Evolutionary conservation across 192 early-diverging fungal species (phyloP).

Genomic region (Podila horticola): DNA sequence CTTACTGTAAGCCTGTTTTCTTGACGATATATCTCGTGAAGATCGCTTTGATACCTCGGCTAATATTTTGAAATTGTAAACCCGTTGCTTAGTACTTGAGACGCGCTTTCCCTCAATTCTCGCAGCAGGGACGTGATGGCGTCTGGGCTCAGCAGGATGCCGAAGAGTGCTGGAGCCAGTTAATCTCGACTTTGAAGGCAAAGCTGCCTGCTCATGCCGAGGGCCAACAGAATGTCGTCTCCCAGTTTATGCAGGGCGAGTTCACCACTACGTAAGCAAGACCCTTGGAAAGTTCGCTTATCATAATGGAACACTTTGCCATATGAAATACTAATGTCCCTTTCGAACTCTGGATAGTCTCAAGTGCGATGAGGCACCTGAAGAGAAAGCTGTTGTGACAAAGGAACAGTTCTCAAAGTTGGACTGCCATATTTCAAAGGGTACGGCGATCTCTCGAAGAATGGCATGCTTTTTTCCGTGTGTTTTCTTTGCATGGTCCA

Average conservation of each 20-base stretch:
- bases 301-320: neutral
- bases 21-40: neutral
- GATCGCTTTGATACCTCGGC: neutral
- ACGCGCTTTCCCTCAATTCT: constrained; percentile 87
- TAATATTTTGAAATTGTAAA: neutral
- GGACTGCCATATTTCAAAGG: constrained; percentile 69
- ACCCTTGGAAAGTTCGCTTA: neutral
- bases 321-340: too few relatives aligned
- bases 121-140: constrained; percentile 76
- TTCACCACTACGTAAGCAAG: constrained; percentile 58
- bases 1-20: constrained; percentile 62
- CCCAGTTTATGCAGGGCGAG: constrained; percentile 82
- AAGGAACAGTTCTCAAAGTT: constrained; percentile 85
- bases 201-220: constrained; percentile 50
- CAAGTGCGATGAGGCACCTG: constrained; percentile 82
- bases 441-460: constrained; percentile 23
- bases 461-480: neutral
- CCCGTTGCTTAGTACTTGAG: constrained; percentile 66
- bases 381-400: constrained; percentile 69
- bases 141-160: constrained; percentile 96
- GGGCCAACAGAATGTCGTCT: constrained; percentile 24
- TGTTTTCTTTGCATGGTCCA: neutral
- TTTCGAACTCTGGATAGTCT: constrained; percentile 52
- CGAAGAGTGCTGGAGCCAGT: constrained; percentile 96
- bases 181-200: constrained; percentile 76